Evolutionary conservation across 2,329 filamentous ascomycete species (phyloP), one percentile per base, ranked within the genome.

Genomic region (Fusarium oxysporum): DNA sequence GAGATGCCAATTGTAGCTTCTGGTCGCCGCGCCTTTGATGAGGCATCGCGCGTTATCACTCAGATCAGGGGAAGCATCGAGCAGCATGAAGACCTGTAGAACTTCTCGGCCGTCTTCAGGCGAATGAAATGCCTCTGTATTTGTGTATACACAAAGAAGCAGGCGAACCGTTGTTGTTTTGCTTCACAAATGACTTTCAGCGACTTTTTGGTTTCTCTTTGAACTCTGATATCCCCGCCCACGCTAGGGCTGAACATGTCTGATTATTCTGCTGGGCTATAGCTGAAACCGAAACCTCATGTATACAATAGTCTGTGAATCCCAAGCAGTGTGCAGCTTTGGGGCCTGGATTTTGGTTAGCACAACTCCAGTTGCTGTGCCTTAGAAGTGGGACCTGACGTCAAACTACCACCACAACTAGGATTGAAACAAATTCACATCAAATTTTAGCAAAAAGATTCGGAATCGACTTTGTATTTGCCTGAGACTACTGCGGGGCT

Each of bases 1-100:
- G 83, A 89, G 60, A 86, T 91, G 60, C 90, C 90, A 3, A 78
- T 91, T 30, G 84, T 90, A 62, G 82, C 84, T 23, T 82, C 87
- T 23, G 77, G 70, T 4, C 76, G 74, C 8, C 75, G 68, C 19
- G 61, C 81, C 6, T 80, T 84, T 83, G 47, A 82, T 74, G 78
- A 86, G 78, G 79, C 62, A 43, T 75, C 70, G 64, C 77, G 63
- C 48, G 65, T 79, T 53, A 62, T 79, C 41, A 65, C 76, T 21
- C 80, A 80, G 50, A 64, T 81, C 35, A 76, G 79, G 62, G 74
- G 74, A n/a, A 75, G 68, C 43, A 70, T 81, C 25, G 80, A 72
- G 55, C 73, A 82, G 63, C 78, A 80, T 57, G 67, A 74, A 14
- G 81, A 79, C 47, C 62, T 80, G 43, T 82, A 66, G 43, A 37